A percentile compares a stretch with the other conserved stretches of the same genome.
phyloP scores from a whole-genome alignment of 2,329 filamentous ascomycete species.

The Coniochaeta sp. region DNA sequence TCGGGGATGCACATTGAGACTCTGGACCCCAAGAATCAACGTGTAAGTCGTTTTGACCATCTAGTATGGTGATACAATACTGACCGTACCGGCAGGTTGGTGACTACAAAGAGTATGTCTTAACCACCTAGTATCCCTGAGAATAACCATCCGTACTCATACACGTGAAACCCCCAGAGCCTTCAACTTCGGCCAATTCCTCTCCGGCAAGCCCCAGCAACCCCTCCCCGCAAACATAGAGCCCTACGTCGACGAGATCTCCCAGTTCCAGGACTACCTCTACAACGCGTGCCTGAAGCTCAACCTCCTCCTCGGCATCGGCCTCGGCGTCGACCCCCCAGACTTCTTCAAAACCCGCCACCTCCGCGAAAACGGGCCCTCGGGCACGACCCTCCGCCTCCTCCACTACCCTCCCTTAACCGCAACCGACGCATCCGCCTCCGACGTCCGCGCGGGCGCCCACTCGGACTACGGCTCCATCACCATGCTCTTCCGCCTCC shows the following conservation, averaged over 20 bases:
- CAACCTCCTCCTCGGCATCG: conserved; percentile 69
- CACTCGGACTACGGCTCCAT: conserved; percentile 80
- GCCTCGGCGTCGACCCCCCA: conserved; percentile 54
- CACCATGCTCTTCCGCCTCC: conserved; percentile 74
- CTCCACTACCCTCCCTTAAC: conserved; percentile 62
- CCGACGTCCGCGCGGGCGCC: conserved; percentile 78
- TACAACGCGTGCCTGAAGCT: conserved; percentile 66
- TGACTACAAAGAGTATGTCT: conserved; percentile 85
- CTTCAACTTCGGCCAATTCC: conserved; percentile 85
- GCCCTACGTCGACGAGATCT: conserved; percentile 52
- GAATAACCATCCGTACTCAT: no score
- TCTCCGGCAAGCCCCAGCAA: conserved; percentile 63
- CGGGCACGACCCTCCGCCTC: conserved; percentile 58
- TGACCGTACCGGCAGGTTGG: conserved; percentile 47
- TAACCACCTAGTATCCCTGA: background rate
- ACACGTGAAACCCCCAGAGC: conserved; percentile 48
- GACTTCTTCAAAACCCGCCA: conserved; percentile 51
- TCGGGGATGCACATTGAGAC: conserved; percentile 81
- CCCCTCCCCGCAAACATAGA: conserved; percentile 62
- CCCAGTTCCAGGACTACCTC: conserved; percentile 63
- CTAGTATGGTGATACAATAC: no score
- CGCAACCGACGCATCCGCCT: conserved; percentile 29
- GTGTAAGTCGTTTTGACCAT: conserved; percentile 49
- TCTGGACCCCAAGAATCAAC: conserved; percentile 75
- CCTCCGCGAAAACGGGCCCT: conserved; percentile 33